Percentiles rank a stretch among this genome's conserved stretches.
Conservation (phyloP, 768 basidiomycete species). For the Mycena metata region DNA sequence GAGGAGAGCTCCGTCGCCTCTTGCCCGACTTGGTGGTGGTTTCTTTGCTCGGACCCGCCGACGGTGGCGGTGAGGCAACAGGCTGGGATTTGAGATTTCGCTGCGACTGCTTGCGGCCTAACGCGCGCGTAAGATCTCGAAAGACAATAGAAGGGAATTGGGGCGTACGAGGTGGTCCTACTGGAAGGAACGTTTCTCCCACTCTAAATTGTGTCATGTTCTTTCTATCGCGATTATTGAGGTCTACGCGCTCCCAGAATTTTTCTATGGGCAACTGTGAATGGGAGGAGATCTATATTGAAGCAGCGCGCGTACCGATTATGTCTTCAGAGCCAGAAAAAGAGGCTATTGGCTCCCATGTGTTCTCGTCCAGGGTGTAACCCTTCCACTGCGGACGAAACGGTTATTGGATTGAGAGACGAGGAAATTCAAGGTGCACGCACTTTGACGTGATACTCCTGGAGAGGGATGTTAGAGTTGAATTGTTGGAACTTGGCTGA, state of each 20-base stretch:
- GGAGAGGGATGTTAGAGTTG: conserved; percentile 32
- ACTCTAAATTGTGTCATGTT: conserved; percentile 63
- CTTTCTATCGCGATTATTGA: conserved; percentile 63
- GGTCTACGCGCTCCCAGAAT: conserved; percentile 65
- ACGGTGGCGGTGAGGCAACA: conserved; percentile 8
- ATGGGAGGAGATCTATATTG: too few relatives aligned
- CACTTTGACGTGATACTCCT: conserved; percentile 75
- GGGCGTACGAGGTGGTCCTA: conserved; percentile 71
- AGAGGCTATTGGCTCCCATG: conserved; percentile 77
- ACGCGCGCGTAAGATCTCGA: conserved; percentile 12
- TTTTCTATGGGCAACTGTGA: conserved; percentile 24
- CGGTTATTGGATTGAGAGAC: conserved; percentile 10
- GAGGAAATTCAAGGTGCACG: conserved; percentile 36
- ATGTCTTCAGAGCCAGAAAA: conserved; percentile 71
- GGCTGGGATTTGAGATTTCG: conserved; percentile 32
- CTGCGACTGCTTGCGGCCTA: conserved; percentile 40
- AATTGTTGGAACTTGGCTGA: conserved; percentile 14
- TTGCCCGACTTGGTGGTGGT: conserved; percentile 27
- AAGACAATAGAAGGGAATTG: background rate
- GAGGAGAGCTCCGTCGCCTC: conserved; percentile 34
- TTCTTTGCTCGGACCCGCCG: conserved; percentile 29
- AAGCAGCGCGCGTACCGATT: background rate
- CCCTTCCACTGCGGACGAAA: conserved; percentile 68
- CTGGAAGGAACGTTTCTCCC: conserved; percentile 67
- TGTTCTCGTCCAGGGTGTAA: conserved; percentile 65